A percentile compares a stretch with the other conserved stretches of the same genome.
Conservation (phyloP, 352 stramenopile species). For the Aphanomyces euteiches region DNA sequence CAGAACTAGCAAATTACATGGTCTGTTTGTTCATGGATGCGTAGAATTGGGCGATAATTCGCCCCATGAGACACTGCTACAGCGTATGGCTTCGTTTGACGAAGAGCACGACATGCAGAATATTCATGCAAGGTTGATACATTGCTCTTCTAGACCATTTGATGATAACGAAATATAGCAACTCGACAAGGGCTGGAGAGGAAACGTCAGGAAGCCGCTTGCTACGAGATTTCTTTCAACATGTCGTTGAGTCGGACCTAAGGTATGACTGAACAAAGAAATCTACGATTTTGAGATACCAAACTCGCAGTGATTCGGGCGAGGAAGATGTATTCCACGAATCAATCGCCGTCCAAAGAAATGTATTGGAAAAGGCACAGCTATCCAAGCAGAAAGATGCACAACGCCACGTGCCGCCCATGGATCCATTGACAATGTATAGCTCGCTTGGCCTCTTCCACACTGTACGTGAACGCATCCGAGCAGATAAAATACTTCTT, state of each 20-base stretch:
- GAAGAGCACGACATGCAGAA: conserved; percentile 32
- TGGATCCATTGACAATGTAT: conserved; percentile 16
- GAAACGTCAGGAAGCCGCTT: conserved; percentile 66
- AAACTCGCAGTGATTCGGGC: neutral
- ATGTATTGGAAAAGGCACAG: too few species aligned
- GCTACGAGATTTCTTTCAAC: conserved; percentile 78
- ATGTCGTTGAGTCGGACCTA: conserved; percentile 66
- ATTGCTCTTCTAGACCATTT: too few species aligned
- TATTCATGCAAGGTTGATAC: neutral
- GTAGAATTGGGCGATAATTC: conserved; percentile 10
- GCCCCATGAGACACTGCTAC: neutral
- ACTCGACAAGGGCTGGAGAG: conserved; percentile 2
- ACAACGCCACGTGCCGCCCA: neutral
- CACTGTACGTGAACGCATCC: neutral
- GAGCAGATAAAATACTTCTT: neutral
- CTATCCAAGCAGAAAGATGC: neutral
- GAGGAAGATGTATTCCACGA: conserved; percentile 17
- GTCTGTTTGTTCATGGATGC: neutral
- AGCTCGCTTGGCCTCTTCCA: neutral
- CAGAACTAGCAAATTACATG: neutral
- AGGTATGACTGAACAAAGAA: conserved; percentile 57
- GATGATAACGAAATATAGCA: too few species aligned
- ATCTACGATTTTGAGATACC: conserved; percentile 43
- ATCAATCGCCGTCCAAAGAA: neutral
- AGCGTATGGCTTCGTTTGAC: conserved; percentile 26